A percentile compares a stretch with the other conserved stretches of the same genome.
These are phyloP conservation scores for Sordariomycetes sp. DNA, from an alignment of 2,329 filamentous ascomycete genomes.

Conservation along the genomic window DNA sequence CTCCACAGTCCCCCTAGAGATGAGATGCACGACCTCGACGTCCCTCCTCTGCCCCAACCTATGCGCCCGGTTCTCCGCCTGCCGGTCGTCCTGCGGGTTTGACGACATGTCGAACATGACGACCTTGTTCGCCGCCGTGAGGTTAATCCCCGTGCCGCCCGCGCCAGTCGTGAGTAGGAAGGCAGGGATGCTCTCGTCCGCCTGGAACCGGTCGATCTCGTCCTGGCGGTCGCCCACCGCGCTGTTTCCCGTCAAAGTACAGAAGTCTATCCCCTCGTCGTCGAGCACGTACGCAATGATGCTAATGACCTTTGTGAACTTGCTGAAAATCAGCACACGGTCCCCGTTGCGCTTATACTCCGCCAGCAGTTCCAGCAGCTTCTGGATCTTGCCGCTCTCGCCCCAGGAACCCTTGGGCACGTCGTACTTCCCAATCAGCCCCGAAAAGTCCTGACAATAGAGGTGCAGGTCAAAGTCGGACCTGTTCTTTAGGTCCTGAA, in stretches of 20 bases:
- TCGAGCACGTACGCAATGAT: slow-evolving; percentile 76
- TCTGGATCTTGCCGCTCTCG: slow-evolving; percentile 70
- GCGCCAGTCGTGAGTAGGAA: slow-evolving; percentile 91
- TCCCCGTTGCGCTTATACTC: slow-evolving; percentile 70
- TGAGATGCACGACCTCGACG: slow-evolving; percentile 79
- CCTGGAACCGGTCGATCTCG: slow-evolving; percentile 77
- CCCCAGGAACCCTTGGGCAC: slow-evolving; percentile 38
- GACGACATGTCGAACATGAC: slow-evolving; percentile 96
- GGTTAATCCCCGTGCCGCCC: slow-evolving; percentile 92
- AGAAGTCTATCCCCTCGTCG: slow-evolving; percentile 59
- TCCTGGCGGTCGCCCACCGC: slow-evolving; percentile 72
- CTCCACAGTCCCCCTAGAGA: slow-evolving; percentile 74
- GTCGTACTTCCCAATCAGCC: slow-evolving; percentile 38
- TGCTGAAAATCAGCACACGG: slow-evolving; percentile 80
- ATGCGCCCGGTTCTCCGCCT: slow-evolving; percentile 93
- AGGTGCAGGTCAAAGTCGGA: slow-evolving; percentile 55
- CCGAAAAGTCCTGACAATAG: slow-evolving; percentile 46
- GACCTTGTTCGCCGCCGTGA: slow-evolving; percentile 93
- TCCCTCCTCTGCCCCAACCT: slow-evolving; percentile 82
- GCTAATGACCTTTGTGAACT: slow-evolving; percentile 85
- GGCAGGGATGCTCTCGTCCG: slow-evolving; percentile 64
- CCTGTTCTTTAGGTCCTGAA: slow-evolving; percentile 40
- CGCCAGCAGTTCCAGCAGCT: slow-evolving; percentile 61
- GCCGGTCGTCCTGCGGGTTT: slow-evolving; percentile 96
- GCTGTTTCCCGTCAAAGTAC: slow-evolving; percentile 77